Evolutionary conservation across 345 rosid species (phyloP).

Genomic region (Eucalyptus curtisii): DNA sequence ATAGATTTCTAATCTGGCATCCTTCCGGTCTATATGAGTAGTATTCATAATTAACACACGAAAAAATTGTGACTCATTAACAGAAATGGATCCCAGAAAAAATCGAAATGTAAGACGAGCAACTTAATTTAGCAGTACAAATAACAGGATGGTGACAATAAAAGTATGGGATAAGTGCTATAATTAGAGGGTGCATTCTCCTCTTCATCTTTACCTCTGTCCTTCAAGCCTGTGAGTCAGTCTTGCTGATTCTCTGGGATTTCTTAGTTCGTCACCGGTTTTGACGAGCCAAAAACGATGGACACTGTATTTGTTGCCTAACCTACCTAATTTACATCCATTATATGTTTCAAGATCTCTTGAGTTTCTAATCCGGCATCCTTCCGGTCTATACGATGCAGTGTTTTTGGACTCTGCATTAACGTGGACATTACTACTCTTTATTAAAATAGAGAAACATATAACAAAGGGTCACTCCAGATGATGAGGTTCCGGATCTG

Average conservation of each 20-base stretch:
- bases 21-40: too few species aligned
- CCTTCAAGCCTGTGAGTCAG: not conserved
- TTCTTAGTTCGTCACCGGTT: not conserved
- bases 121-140: not conserved
- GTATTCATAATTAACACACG: not conserved
- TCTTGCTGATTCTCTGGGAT: not conserved
- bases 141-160: too few species aligned
- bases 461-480: not conserved
- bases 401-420: not conserved
- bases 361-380: not conserved
- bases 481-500: not conserved
- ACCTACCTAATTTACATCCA: not conserved
- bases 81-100: not conserved
- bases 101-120: not conserved
- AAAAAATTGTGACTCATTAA: not conserved
- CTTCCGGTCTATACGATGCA: not conserved
- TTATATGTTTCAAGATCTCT: not conserved
- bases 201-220: not conserved
- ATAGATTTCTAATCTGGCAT: too few species aligned
- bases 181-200: not conserved
- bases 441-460: not conserved
- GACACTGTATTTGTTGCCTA: not conserved
- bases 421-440: not conserved
- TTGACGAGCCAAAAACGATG: not conserved
- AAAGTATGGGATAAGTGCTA: not conserved